These are phyloP conservation scores for Boletus barrowsii DNA, from an alignment of 768 basidiomycete genomes.

Conservation along the genomic window DNA sequence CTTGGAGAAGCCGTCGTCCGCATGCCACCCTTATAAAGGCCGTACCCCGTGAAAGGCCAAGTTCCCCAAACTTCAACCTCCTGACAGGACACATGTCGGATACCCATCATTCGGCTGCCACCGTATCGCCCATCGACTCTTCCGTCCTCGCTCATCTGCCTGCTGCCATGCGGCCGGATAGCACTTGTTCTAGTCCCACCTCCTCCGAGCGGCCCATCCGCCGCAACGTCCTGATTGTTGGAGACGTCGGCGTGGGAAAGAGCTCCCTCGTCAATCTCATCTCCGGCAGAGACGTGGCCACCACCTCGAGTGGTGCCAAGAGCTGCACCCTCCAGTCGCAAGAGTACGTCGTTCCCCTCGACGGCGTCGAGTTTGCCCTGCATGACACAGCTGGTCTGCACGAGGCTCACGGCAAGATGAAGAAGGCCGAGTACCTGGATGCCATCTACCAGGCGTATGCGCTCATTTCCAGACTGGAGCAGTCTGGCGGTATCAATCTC, in stretches of 20 bases:
- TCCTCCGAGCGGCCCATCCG: background rate
- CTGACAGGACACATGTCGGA: background rate
- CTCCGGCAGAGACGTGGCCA: constrained; percentile 14
- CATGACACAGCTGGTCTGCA: constrained; percentile 30
- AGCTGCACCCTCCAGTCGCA: constrained; percentile 37
- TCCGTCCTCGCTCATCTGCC: background rate
- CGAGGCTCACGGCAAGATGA: constrained; percentile 26
- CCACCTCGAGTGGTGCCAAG: constrained; percentile 26
- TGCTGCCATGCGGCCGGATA: constrained; percentile 3
- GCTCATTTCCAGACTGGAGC: constrained; percentile 34
- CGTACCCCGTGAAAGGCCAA: background rate
- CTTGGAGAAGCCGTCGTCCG: background rate
- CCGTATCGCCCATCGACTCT: background rate
- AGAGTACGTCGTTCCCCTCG: constrained; percentile 20
- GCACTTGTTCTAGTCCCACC: constrained; percentile 11
- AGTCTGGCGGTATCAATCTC: constrained; percentile 25
- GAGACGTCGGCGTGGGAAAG: no score
- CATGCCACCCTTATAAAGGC: constrained; percentile 13
- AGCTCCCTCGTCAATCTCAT: no score
- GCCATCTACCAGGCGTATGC: constrained; percentile 28
- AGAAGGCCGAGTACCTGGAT: constrained; percentile 20
- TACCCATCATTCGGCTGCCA: background rate
- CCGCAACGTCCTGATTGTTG: no score
- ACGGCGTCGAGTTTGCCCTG: constrained; percentile 16
- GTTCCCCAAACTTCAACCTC: background rate